Base-by-base conservation (phyloP, 768 basidiomycete species). In the Tylopilus rubrobrunneus region DNA sequence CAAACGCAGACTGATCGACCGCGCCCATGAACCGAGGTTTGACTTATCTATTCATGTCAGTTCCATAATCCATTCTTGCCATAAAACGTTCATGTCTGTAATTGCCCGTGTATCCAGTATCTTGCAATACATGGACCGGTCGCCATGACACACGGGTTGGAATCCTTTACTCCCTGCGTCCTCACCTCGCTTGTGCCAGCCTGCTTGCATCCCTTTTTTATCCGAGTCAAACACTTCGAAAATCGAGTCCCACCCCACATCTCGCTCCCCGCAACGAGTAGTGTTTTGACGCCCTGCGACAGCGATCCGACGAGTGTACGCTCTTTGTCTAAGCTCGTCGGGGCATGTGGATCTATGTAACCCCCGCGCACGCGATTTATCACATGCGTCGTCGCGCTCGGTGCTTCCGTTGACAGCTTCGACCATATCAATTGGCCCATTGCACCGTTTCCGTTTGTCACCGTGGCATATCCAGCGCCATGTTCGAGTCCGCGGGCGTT, bases 1-100 rank as follows among this genome's bases (percentile, higher is more conserved):
- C 59, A 17, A 28, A 44, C 53, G 21, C 60, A 33, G 12, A 55
- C 45, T 12, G 51, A 51, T 17, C 51, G 21, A 55, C 43, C 49
- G 12, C 57, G 12, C 25, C 29, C 28, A n/a, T 59, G 50, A 63
- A 51, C 15, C 37, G 7, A 46, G 34, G 41, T 36, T 44, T 31
- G 12, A 15, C 29, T 46, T 8, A 10, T 48, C 23, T 23, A 15
- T 41, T 23, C 48, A 15, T 39, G 45, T 40, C 58, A 34, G 17
- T 49, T 43, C 25, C 6, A 14, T 34, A 37, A 29, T 40, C 33
- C 37, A 23, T 50, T 52, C 19, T 52, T 9, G 9, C 33, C 27
- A 14, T 39, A 23, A 28, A 4, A 27, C 21, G 7, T 48, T 43
- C 45, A 28, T 39, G 43, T 43, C 29, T 27, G 31, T 7, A n/a